Percentiles rank a stretch among this genome's conserved stretches.
These are phyloP conservation scores for Vigna trinervia DNA, from an alignment of 306 rosid species.

Conservation along the genomic window DNA sequence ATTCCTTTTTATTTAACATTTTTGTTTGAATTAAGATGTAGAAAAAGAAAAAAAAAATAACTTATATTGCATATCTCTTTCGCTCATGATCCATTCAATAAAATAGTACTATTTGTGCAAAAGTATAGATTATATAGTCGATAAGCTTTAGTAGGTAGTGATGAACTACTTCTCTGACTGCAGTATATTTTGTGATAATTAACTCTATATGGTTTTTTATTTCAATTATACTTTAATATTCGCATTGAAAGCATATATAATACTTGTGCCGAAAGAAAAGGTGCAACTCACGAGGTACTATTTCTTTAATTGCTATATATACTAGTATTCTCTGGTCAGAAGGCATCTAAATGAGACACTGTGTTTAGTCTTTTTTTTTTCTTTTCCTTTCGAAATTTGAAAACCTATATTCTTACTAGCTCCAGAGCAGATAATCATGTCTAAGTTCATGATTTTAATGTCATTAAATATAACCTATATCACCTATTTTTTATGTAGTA, in stretches of 20 bases:
- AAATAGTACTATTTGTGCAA: conserved; percentile 18
- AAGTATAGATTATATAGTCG: conserved; percentile 17
- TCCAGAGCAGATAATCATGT: conserved; percentile 23
- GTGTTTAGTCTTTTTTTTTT: background rate
- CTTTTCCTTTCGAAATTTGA: too few relatives aligned
- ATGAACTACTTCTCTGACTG: conserved; percentile 40
- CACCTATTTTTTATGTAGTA: background rate
- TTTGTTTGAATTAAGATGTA: background rate
- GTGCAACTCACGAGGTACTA: conserved; percentile 54
- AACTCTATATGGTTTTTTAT: background rate
- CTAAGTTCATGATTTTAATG: background rate
- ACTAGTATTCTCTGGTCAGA: conserved; percentile 8
- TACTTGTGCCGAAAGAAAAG: conserved; percentile 72
- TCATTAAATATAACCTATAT: background rate
- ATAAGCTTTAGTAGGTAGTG: conserved; percentile 23
- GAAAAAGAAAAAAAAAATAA: background rate
- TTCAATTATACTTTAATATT: background rate
- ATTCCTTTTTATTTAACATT: background rate
- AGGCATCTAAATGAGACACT: conserved; percentile 43
- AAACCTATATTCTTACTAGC: background rate
- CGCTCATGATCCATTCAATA: conserved; percentile 16
- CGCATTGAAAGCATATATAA: conserved; percentile 38
- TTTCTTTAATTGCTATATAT: background rate
- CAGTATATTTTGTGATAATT: too few relatives aligned
- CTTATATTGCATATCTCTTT: conserved; percentile 33